These are phyloP conservation scores for Pseudogymnoascus sp. DNA, from an alignment of 2,329 filamentous ascomycete genomes.

Conservation along the genomic window DNA sequence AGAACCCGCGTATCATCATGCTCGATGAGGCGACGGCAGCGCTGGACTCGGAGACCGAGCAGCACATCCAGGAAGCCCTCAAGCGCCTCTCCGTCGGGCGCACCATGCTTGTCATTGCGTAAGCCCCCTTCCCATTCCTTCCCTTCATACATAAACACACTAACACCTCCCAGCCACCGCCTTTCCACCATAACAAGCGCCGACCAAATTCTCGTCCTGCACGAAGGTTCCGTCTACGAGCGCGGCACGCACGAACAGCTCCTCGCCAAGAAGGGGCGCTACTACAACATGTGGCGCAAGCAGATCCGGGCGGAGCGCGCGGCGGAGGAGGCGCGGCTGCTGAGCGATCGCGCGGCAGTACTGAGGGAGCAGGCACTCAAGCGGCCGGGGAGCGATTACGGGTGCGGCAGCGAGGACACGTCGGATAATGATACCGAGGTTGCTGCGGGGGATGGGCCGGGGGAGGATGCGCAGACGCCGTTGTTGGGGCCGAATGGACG, in stretches of 20 bases:
- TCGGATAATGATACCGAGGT: background rate
- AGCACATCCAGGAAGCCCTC: slow-evolving; percentile 84
- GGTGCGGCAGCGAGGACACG: background rate
- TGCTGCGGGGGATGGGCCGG: background rate
- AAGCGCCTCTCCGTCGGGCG: slow-evolving; percentile 73
- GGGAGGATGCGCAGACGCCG: background rate
- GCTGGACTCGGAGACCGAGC: slow-evolving; percentile 83
- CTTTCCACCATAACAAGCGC: slow-evolving; percentile 87
- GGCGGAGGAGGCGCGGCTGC: slow-evolving; percentile 44
- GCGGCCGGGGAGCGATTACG: background rate
- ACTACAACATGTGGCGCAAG: slow-evolving; percentile 79
- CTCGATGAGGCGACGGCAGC: slow-evolving; percentile 90
- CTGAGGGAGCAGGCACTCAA: slow-evolving; percentile 21
- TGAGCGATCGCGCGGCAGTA: slow-evolving; percentile 24
- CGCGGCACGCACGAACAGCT: slow-evolving; percentile 72
- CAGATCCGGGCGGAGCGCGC: slow-evolving; percentile 73
- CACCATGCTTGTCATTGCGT: slow-evolving; percentile 92
- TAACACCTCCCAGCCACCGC: slow-evolving; percentile 49
- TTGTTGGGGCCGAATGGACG: background rate
- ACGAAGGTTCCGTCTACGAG: slow-evolving; percentile 69
- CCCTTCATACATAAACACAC: no score
- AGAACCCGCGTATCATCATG: slow-evolving; percentile 85
- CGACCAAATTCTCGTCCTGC: slow-evolving; percentile 76
- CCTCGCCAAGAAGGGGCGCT: slow-evolving; percentile 60
- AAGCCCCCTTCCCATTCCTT: slow-evolving; percentile 31